Conservation (phyloP, 1,139 yeast genomes). For the Kodamaea suecica region DNA sequence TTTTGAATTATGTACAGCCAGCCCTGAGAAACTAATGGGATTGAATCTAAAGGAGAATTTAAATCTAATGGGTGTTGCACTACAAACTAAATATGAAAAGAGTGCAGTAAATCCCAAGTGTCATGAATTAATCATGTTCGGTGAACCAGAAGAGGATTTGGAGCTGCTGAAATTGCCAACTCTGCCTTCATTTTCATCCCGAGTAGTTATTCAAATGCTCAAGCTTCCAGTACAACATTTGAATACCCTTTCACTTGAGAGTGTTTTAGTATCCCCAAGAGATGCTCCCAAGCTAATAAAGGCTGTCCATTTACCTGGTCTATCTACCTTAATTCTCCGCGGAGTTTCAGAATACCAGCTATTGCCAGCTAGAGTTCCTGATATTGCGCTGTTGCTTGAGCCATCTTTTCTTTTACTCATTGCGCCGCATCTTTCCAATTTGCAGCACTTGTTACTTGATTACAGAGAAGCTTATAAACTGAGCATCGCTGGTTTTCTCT, state of each 20-base stretch:
- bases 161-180: not conserved
- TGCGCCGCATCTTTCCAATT: slow-evolving; percentile 21
- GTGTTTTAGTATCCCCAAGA: slow-evolving; percentile 22
- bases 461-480: slow-evolving; percentile 44
- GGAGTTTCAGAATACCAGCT: slow-evolving; percentile 28
- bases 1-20: slow-evolving; percentile 14
- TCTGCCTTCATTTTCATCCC: not conserved
- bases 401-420: slow-evolving; percentile 31
- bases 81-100: slow-evolving; percentile 3
- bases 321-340: slow-evolving; percentile 24
- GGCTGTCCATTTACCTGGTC: slow-evolving; percentile 20
- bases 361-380: slow-evolving; percentile 1
- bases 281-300: slow-evolving; percentile 24
- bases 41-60: not conserved
- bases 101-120: slow-evolving; percentile 4
- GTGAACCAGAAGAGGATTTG: not conserved
- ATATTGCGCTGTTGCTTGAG: slow-evolving; percentile 9
- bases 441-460: slow-evolving; percentile 39
- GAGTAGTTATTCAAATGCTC: slow-evolving; percentile 2
- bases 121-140: slow-evolving; percentile 3
- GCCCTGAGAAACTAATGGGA: not conserved
- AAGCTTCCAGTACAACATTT: slow-evolving; percentile 14
- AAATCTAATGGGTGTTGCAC: not conserved
- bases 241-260: slow-evolving; percentile 24
- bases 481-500: slow-evolving; percentile 41